These are phyloP conservation scores for Medicago arabica DNA, from an alignment of 306 rosid species.

Conservation along the genomic window DNA sequence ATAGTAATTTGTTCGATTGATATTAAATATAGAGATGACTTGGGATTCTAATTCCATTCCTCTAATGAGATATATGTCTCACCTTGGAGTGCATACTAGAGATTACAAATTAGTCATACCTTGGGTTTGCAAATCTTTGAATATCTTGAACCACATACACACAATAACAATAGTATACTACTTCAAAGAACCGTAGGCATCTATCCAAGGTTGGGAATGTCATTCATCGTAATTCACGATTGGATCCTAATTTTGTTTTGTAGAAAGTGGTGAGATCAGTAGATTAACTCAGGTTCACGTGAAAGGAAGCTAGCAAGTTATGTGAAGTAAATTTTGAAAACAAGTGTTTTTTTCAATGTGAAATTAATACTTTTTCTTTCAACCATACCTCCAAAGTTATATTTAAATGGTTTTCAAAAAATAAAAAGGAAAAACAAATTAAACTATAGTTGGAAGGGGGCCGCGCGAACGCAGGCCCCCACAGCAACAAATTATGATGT, in stretches of 20 bases:
- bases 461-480: conserved; percentile 64
- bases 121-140: conserved; percentile 45
- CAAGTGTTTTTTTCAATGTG: no score
- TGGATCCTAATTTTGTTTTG: conserved; percentile 15
- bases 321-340: no score
- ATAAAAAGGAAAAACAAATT: no score
- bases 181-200: neutral
- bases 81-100: conserved; percentile 39
- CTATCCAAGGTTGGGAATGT: conserved; percentile 33
- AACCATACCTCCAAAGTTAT: no score
- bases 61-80: conserved; percentile 50
- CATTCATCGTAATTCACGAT: conserved; percentile 36
- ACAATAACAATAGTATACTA: neutral
- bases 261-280: conserved; percentile 3
- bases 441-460: neutral
- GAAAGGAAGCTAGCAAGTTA: neutral
- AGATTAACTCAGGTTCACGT: neutral
- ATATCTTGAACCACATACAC: conserved; percentile 44
- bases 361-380: no score
- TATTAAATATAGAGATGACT: conserved; percentile 38
- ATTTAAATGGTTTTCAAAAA: no score
- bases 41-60: conserved; percentile 52
- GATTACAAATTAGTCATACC: neutral
- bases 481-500: conserved; percentile 50
- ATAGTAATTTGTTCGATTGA: no score